phyloP scores from a whole-genome alignment of 441 rosid species.

The Aquilaria agallochum region DNA sequence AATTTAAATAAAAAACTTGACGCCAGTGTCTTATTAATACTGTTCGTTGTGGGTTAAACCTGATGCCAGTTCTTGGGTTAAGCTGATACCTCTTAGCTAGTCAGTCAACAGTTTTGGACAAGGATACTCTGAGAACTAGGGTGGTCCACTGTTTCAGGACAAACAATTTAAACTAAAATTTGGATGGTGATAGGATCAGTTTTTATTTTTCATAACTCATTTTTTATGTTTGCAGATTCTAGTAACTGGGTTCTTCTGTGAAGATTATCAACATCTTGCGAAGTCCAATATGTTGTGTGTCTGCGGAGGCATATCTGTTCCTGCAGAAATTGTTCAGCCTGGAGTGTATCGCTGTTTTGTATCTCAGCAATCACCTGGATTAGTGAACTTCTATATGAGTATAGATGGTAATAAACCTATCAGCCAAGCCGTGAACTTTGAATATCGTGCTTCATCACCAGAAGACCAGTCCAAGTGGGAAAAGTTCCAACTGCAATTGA shows the following conservation, averaged over 20 bases:
- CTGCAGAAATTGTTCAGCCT: conserved; percentile 62
- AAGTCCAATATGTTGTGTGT: conserved; percentile 68
- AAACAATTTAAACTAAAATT: too few species aligned
- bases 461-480: conserved; percentile 68
- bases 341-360: conserved; percentile 90
- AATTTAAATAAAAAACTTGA: too few species aligned
- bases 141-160: too few species aligned
- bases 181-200: too few species aligned
- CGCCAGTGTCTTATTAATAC: too few species aligned
- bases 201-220: background rate
- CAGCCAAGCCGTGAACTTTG: conserved; percentile 79
- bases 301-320: conserved; percentile 68
- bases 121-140: too few species aligned
- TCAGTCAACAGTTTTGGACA: too few species aligned
- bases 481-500: conserved; percentile 70
- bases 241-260: conserved; percentile 74
- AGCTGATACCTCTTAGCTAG: too few species aligned
- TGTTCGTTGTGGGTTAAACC: too few species aligned
- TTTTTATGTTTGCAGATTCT: conserved; percentile 58
- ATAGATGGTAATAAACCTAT: conserved; percentile 75
- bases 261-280: conserved; percentile 48
- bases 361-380: conserved; percentile 70
- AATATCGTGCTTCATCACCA: conserved; percentile 48
- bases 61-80: too few species aligned
- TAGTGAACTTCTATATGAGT: conserved; percentile 67